A percentile compares a stretch with the other conserved stretches of the same genome.
Evolutionary conservation across 106 monocot genomes (phyloP).

Genomic region (Acorus calamus): DNA sequence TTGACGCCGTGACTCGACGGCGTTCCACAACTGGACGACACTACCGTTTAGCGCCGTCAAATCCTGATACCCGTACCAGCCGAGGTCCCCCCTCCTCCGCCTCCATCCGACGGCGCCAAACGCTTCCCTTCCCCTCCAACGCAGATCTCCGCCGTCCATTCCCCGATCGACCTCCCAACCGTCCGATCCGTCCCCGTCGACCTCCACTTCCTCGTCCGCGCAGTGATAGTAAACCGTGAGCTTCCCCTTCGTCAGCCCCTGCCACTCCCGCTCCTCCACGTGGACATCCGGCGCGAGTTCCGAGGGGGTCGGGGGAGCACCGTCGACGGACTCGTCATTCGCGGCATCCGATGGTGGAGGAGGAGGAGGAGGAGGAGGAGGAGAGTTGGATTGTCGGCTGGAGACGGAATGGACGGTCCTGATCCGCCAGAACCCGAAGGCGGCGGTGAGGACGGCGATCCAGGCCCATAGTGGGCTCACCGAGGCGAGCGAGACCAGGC

Average conservation of each 20-base stretch:
- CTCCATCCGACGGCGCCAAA: not conserved
- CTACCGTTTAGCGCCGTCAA: slow-evolving; percentile 47
- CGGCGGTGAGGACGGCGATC: slow-evolving; percentile 17
- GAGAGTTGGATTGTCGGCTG: no score
- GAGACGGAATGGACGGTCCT: not conserved
- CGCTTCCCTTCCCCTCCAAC: not conserved
- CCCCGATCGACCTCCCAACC: no score
- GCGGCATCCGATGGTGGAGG: not conserved
- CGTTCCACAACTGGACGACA: slow-evolving; percentile 60
- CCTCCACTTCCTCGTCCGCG: not conserved
- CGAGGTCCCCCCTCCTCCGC: slow-evolving; percentile 27
- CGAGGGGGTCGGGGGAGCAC: no score
- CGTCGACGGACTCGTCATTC: not conserved
- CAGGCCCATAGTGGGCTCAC: slow-evolving; percentile 15
- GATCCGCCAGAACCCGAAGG: slow-evolving; percentile 22
- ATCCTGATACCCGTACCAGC: slow-evolving; percentile 57
- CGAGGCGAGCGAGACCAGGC: slow-evolving; percentile 10
- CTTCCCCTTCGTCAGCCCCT: not conserved
- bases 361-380: no score
- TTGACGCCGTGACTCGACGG: no score
- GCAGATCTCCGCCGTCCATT: no score
- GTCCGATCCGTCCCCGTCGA: not conserved
- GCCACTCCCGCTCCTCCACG: not conserved
- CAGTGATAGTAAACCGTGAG: no score
- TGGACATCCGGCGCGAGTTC: no score